Evolutionary conservation across 345 rosid species (phyloP), one percentile per base, ranked within the genome.

Genomic region (Salix exigua): DNA sequence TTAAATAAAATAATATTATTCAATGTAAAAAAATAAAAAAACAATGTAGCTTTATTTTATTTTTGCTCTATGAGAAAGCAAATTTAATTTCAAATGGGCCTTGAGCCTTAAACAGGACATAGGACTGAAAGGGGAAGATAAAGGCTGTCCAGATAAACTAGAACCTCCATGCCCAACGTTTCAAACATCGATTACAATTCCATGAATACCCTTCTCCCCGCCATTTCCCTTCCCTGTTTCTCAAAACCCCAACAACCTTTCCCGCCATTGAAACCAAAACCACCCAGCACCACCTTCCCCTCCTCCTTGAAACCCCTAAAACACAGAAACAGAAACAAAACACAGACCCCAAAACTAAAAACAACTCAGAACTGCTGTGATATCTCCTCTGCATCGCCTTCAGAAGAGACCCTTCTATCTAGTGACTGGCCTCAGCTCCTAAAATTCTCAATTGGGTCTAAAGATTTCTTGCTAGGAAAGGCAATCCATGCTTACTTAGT

Each of bases 341-440:
- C 18, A 8, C 66, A 23, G 4, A 13, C 23, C 42, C 48, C 78
- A 23, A 65, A 40, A 68, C 35, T 21, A 62, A 46, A 50, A 46
- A 12, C 10, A 60, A 0, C 68, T 14, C 68, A 23, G 3, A 50
- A 63, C 58, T 30, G 33, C 38, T 13, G 65, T 35, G 14, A 46
- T 46, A n/a, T 72, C 7, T 66, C 73, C 7, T 35, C 23, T n/a
- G 73, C 21, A 66, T 75, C 73, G 1, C 64, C 63, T 38, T 64
- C 40, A 10, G 70, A 76, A 50, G 70, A 33, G 23, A 73, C 58
- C 2, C 62, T 28, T 81, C 44, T 65, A 51, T 58, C 19, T 68
- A 26, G 51, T 60, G 76, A 82, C 76, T 78, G 85, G 85, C 81
- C 88, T 53, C 75, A 73, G 71, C 82, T 82, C 77, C 74, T 82